A percentile compares a stretch with the other conserved stretches of the same genome.
Evolutionary conservation across 768 basidiomycete genomes (phyloP).

Genomic region (Trametes coccinea): DNA sequence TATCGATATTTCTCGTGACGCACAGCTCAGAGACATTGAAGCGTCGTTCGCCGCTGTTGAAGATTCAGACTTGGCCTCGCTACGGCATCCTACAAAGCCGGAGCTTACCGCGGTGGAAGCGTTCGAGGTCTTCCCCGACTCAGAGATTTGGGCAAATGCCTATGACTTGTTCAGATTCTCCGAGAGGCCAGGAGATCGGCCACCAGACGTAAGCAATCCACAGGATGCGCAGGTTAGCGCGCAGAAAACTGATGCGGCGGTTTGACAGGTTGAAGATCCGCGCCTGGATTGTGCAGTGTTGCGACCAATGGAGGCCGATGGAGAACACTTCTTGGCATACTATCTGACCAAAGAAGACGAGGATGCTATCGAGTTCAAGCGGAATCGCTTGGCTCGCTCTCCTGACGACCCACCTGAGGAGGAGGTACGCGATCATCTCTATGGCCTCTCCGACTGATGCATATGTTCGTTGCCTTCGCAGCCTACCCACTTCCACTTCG

Average conservation of each 20-base stretch:
- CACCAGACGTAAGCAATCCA: slow-evolving; percentile 53
- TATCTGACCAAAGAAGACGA: slow-evolving; percentile 80
- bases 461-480: slow-evolving; percentile 27
- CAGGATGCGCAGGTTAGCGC: no score
- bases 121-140: slow-evolving; percentile 82
- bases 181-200: slow-evolving; percentile 80
- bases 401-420: slow-evolving; percentile 52
- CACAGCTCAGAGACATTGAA: slow-evolving; percentile 79
- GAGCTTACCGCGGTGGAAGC: slow-evolving; percentile 74
- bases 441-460: not conserved
- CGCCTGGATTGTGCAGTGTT: slow-evolving; percentile 83
- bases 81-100: slow-evolving; percentile 81
- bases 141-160: slow-evolving; percentile 85
- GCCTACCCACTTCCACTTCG: slow-evolving; percentile 73
- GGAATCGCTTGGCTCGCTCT: slow-evolving; percentile 47
- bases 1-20: slow-evolving; percentile 72
- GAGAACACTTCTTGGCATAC: slow-evolving; percentile 85
- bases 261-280: slow-evolving; percentile 65
- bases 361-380: slow-evolving; percentile 65
- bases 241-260: not conserved
- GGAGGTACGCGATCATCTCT: slow-evolving; percentile 43
- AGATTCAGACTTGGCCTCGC: slow-evolving; percentile 55
- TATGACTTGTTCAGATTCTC: slow-evolving; percentile 87
- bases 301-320: slow-evolving; percentile 85
- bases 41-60: slow-evolving; percentile 68